Evolutionary conservation across 805 yeast genomes (phyloP).

Genomic region (Starmera amethionina): DNA sequence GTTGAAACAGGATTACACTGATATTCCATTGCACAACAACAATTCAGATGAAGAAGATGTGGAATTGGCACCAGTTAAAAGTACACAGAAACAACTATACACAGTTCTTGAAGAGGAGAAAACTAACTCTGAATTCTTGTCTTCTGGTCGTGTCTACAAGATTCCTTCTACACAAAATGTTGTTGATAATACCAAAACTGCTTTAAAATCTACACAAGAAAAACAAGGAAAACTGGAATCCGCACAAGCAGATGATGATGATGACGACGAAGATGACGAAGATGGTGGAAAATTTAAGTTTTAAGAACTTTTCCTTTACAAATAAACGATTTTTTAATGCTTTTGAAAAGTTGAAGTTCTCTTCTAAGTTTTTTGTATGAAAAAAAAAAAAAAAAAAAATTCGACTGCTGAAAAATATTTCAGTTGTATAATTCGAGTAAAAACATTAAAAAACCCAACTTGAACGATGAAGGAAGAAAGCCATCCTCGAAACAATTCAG

Average conservation of each 20-base stretch:
- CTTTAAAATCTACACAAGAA: neutral
- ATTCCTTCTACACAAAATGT: slow-evolving; percentile 7
- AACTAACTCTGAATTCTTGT: slow-evolving; percentile 6
- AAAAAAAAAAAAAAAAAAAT: too few species aligned
- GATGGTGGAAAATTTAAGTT: slow-evolving; percentile 17
- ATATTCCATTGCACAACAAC: slow-evolving; percentile 9
- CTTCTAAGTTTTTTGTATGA: too few species aligned
- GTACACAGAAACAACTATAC: slow-evolving; percentile 16
- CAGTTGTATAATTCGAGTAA: too few species aligned
- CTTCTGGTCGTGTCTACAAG: slow-evolving; percentile 17
- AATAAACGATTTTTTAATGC: too few species aligned
- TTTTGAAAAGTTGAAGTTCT: too few species aligned
- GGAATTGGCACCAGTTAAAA: slow-evolving; percentile 8
- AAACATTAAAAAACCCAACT: too few species aligned
- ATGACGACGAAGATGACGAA: slow-evolving; percentile 14
- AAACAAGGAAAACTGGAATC: neutral
- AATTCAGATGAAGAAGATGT: slow-evolving; percentile 4
- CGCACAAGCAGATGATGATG: slow-evolving; percentile 6
- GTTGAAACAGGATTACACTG: slow-evolving; percentile 13
- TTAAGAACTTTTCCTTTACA: slow-evolving; percentile 5
- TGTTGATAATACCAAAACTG: neutral
- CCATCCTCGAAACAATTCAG: too few species aligned
- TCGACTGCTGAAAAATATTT: too few species aligned
- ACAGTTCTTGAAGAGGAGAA: slow-evolving; percentile 20
- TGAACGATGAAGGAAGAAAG: too few species aligned